phyloP scores from a whole-genome alignment of 176 grass and related monocot species.

The Aechmea fasciata region DNA sequence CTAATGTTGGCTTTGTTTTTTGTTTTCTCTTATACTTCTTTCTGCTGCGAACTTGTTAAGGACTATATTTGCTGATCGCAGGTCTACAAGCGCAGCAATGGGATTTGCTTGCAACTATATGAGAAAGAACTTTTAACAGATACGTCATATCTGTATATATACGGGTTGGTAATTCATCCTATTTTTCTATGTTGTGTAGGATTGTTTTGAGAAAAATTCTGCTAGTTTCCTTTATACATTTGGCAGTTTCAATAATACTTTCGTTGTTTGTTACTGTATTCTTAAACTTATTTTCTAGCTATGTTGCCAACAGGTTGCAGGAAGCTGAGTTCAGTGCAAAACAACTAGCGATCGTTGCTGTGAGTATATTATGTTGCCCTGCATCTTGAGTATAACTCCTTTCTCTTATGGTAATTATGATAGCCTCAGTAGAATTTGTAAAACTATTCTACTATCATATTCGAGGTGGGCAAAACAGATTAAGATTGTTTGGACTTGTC shows the following conservation, averaged over 20 bases:
- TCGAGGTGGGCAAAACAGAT: background rate
- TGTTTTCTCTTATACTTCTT: background rate
- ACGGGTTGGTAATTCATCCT: constrained; percentile 41
- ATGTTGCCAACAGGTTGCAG: constrained; percentile 46
- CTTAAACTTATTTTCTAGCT: constrained; percentile 12
- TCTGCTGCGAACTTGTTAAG: background rate
- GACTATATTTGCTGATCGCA: constrained; percentile 24
- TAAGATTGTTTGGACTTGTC: too few relatives aligned
- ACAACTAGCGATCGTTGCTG: constrained; percentile 68
- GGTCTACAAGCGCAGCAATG: constrained; percentile 75
- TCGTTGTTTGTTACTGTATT: constrained; percentile 12
- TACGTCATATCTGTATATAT: constrained; percentile 82
- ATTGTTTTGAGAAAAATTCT: background rate
- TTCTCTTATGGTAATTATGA: too few relatives aligned
- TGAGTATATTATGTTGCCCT: constrained; percentile 39
- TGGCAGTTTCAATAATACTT: constrained; percentile 20
- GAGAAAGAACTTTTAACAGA: constrained; percentile 86
- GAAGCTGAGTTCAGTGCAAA: constrained; percentile 63
- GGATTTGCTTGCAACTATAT: constrained; percentile 87
- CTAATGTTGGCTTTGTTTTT: background rate
- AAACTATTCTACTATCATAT: too few relatives aligned
- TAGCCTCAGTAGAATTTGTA: too few relatives aligned
- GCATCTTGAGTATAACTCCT: background rate
- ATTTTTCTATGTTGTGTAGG: background rate
- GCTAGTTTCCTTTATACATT: background rate